These are phyloP conservation scores for Colletotrichum gigasporum DNA, from an alignment of 2,329 filamentous ascomycete species.

Conservation along the genomic window DNA sequence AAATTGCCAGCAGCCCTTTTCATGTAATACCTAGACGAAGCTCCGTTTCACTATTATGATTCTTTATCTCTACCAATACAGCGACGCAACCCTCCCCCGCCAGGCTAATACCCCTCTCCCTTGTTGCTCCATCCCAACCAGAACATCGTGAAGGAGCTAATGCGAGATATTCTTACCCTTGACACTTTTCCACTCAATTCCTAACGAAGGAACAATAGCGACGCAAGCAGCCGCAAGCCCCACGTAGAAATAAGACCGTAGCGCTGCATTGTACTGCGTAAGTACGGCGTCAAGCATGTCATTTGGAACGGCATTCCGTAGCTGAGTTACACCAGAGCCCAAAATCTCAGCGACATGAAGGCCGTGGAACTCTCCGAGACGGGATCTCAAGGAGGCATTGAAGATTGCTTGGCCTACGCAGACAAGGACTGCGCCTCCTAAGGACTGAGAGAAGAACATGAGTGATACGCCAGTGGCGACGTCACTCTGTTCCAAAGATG, in stretches of 20 bases:
- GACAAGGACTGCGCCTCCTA: conserved; percentile 58
- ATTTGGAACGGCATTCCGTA: conserved; percentile 53
- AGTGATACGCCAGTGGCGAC: conserved; percentile 55
- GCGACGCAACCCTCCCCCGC: too few relatives aligned
- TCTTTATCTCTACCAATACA: too few relatives aligned
- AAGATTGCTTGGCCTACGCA: conserved; percentile 61
- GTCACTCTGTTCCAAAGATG: conserved; percentile 50
- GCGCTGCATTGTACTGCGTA: conserved; percentile 63
- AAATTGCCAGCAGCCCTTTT: too few relatives aligned
- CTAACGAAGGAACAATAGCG: conserved; percentile 61
- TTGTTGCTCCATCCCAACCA: too few relatives aligned
- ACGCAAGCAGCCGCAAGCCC: conserved; percentile 57
- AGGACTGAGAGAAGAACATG: conserved; percentile 54
- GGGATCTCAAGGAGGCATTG: conserved; percentile 52
- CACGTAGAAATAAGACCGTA: conserved; percentile 65
- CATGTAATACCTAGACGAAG: too few relatives aligned
- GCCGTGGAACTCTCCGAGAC: conserved; percentile 45
- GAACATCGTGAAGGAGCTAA: too few relatives aligned
- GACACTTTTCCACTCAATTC: conserved; percentile 74
- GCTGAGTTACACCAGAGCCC: conserved; percentile 51
- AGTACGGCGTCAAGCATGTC: conserved; percentile 17
- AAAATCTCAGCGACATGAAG: conserved; percentile 45
- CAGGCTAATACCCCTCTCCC: too few relatives aligned
- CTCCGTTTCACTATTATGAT: too few relatives aligned
- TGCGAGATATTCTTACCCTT: conserved; percentile 47